These are phyloP conservation scores for Picochlorum sp. DNA, from an alignment of 139 green algal genomes.

Conservation along the genomic window DNA sequence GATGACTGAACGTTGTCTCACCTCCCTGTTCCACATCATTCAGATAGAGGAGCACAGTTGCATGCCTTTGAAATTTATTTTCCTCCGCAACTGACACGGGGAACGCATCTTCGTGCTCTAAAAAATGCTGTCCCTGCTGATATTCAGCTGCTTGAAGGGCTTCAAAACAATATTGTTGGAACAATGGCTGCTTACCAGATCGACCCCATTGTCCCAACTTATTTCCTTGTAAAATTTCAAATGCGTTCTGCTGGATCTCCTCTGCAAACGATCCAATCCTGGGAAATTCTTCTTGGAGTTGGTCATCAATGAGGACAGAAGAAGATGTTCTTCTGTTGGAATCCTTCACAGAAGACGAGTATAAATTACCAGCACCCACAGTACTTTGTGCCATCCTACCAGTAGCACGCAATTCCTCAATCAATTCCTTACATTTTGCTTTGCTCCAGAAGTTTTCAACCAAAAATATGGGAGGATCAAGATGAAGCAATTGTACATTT, in stretches of 20 bases:
- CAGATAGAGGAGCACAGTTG: conserved; percentile 70
- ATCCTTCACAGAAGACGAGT: conserved; percentile 4
- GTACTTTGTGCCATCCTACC: conserved; percentile 3
- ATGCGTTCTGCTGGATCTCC: conserved; percentile 18
- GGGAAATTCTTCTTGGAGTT: conserved; percentile 9
- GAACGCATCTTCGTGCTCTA: conserved; percentile 66
- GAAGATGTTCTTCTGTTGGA: conserved; percentile 26
- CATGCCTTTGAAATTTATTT: conserved; percentile 66
- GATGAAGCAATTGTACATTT: conserved; percentile 40
- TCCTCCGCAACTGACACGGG: conserved; percentile 31
- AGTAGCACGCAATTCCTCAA: not conserved
- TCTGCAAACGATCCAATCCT: not conserved
- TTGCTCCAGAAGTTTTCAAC: conserved; percentile 38
- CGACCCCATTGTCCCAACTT: conserved; percentile 21
- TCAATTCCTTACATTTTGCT: conserved; percentile 31
- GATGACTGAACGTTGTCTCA: conserved; percentile 52
- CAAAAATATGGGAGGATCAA: conserved; percentile 51
- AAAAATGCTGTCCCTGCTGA: conserved; percentile 50
- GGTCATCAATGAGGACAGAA: conserved; percentile 31
- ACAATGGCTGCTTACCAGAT: conserved; percentile 32
- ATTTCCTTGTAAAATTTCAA: conserved; percentile 29
- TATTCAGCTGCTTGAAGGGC: conserved; percentile 56
- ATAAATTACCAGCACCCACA: not conserved
- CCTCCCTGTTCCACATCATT: conserved; percentile 50
- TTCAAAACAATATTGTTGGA: conserved; percentile 54